Conservation (phyloP, 2,329 filamentous ascomycete species). For the Neofusicoccum kwambonambiense region DNA sequence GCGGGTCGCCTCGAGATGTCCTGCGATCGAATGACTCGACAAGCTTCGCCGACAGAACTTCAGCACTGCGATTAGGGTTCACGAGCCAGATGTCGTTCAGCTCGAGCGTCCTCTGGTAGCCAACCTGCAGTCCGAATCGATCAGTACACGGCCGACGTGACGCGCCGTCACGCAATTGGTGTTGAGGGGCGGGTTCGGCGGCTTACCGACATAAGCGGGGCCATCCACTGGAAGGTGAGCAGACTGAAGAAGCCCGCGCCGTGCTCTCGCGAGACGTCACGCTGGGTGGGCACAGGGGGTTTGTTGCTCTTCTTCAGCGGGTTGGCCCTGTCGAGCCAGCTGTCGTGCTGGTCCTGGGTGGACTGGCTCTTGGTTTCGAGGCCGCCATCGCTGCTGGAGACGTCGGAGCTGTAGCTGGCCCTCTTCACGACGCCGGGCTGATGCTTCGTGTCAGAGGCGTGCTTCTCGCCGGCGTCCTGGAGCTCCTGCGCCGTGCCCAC, state of each 20-base stretch:
- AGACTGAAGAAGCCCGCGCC: conserved; percentile 71
- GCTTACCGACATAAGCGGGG: conserved; percentile 66
- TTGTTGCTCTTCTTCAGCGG: conserved; percentile 48
- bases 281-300: conserved; percentile 57
- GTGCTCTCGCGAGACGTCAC: conserved; percentile 65
- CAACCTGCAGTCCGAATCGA: conserved; percentile 52
- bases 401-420: conserved; percentile 26
- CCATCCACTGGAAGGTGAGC: conserved; percentile 87
- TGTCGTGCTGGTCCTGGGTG: background rate
- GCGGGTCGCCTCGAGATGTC: conserved; percentile 65
- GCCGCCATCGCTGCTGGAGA: conserved; percentile 29
- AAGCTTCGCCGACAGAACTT: conserved; percentile 66
- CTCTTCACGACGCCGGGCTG: conserved; percentile 21
- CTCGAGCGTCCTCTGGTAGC: conserved; percentile 82
- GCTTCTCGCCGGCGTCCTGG: conserved; percentile 21
- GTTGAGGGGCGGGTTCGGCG: background rate
- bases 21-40: conserved; percentile 67
- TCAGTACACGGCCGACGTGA: background rate
- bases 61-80: conserved; percentile 75
- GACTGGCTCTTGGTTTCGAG: conserved; percentile 22
- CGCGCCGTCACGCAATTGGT: background rate
- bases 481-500: conserved; percentile 31
- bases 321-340: conserved; percentile 59
- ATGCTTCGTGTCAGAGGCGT: conserved; percentile 14
- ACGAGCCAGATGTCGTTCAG: conserved; percentile 84